Conservation (phyloP, 2,329 filamentous ascomycete genomes). For the Amylocarpus encephaloides region DNA sequence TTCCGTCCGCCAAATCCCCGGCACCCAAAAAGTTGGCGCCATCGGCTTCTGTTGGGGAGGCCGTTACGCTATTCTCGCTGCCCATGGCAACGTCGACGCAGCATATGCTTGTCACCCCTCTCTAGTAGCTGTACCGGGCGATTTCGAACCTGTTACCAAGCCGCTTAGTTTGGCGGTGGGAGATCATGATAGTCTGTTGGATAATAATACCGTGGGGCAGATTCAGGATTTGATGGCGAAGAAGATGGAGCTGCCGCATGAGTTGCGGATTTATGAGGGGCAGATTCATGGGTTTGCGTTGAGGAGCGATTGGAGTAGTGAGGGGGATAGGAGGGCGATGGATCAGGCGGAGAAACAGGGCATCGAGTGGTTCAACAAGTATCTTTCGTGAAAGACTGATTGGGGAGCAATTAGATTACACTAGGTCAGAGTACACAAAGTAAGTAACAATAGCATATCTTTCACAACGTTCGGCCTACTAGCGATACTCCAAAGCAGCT, state of each 20-base stretch:
- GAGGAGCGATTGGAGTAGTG: slow-evolving; percentile 31
- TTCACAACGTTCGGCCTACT: no score
- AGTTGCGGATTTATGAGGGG: slow-evolving; percentile 33
- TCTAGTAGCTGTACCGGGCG: slow-evolving; percentile 39
- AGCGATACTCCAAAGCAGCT: no score
- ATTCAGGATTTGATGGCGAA: slow-evolving; percentile 20
- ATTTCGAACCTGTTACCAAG: slow-evolving; percentile 36
- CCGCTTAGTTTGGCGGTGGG: slow-evolving; percentile 42
- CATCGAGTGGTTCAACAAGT: slow-evolving; percentile 32
- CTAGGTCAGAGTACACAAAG: no score
- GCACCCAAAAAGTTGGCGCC: slow-evolving; percentile 39
- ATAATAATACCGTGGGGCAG: slow-evolving; percentile 18
- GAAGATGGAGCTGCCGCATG: slow-evolving; percentile 24
- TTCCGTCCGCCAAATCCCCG: slow-evolving; percentile 29
- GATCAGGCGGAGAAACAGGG: slow-evolving; percentile 35
- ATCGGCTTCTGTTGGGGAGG: slow-evolving; percentile 62
- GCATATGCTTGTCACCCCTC: slow-evolving; percentile 47
- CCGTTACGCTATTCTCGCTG: slow-evolving; percentile 45
- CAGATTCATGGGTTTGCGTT: slow-evolving; percentile 39
- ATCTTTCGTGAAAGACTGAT: slow-evolving; percentile 10
- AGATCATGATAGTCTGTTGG: slow-evolving; percentile 37
- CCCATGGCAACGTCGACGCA: slow-evolving; percentile 38
- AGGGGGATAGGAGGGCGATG: slow-evolving; percentile 29
- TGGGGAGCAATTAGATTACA: no score
- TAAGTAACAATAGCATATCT: no score